Evolutionary conservation across 257 asterid species (phyloP), one percentile per base, ranked within the genome.

Genomic region (Solanum chiquidenum): DNA sequence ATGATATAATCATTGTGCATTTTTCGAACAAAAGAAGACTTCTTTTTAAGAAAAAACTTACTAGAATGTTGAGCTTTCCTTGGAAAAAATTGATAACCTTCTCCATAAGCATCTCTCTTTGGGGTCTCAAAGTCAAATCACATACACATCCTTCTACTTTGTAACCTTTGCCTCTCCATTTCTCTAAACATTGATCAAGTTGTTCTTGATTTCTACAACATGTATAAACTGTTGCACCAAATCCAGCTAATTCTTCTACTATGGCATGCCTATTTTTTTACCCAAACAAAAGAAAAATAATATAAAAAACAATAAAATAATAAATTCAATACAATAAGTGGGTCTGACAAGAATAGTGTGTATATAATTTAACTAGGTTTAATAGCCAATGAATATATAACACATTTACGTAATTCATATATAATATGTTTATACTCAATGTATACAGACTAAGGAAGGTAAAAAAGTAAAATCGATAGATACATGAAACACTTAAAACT

Each of bases 11-110:
- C 42, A 9, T 10, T 2, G 11, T 38, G 42, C 42, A 38, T 38
- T 38, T 38, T 38, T 38, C 42, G 42, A 38, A 38, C 9, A 38
- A 29, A 29, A 38, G 42, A 38, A 38, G 11, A 8, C 1, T 8
- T 9, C 18, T 12, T 55, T 18, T 18, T 52, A 52, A n/a, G 13
- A 31, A 60, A 73, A 18, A 58, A 85, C 93, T 90, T 84, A 90
- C 93, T 33, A 91, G 88, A 76, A 91, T 91, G 12, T 87, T 91
- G 82, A 91, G 88, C 40, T 91, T 91, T 62, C 89, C 91, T 21
- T 72, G 25, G 62, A 91, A 91, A 42, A 42, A 52, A 33, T 76
- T 71, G 60, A 85, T 46, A 69, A 90, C 93, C 3, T 79, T 85
- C 12, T 88, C 72, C 44, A 91, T 85, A 3, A 91, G 87, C 87